phyloP scores from a whole-genome alignment of 352 stramenopile genomes.

The Phytophthora boehmeriae region DNA sequence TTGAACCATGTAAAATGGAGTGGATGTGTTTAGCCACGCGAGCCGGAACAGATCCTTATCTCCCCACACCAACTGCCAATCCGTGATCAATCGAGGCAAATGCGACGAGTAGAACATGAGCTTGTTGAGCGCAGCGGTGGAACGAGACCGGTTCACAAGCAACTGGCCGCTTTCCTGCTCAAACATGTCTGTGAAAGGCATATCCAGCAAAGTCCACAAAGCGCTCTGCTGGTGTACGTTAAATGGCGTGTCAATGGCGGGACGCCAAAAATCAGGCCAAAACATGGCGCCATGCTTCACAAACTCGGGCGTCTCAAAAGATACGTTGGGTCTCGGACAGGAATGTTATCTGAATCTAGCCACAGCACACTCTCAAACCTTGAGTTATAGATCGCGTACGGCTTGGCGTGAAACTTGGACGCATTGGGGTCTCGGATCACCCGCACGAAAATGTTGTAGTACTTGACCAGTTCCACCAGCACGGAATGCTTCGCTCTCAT shows the following conservation, averaged over 20 bases:
- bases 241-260: slow-evolving; percentile 60
- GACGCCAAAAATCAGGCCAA: slow-evolving; percentile 88
- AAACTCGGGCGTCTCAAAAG: slow-evolving; percentile 80
- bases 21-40: slow-evolving; percentile 78
- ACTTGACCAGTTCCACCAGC: slow-evolving; percentile 51
- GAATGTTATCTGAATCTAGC: slow-evolving; percentile 86
- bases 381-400: slow-evolving; percentile 78
- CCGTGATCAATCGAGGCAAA: slow-evolving; percentile 56
- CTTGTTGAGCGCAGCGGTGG: slow-evolving; percentile 52
- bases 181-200: slow-evolving; percentile 89
- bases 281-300: slow-evolving; percentile 67
- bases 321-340: slow-evolving; percentile 79
- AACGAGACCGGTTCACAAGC: slow-evolving; percentile 60
- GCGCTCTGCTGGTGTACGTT: slow-evolving; percentile 76
- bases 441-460: slow-evolving; percentile 63
- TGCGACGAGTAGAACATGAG: slow-evolving; percentile 85
- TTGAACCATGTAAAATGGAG: slow-evolving; percentile 71
- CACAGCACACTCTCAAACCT: slow-evolving; percentile 81
- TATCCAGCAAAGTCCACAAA: slow-evolving; percentile 77
- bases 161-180: slow-evolving; percentile 85
- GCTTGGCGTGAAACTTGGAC: slow-evolving; percentile 80
- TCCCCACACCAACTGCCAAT: slow-evolving; percentile 69
- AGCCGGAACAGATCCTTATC: slow-evolving; percentile 82
- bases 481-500: slow-evolving; percentile 67
- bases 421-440: slow-evolving; percentile 63